Conservation (phyloP, 495 filamentous ascomycete species). For the Penicillium samsonianum region DNA sequence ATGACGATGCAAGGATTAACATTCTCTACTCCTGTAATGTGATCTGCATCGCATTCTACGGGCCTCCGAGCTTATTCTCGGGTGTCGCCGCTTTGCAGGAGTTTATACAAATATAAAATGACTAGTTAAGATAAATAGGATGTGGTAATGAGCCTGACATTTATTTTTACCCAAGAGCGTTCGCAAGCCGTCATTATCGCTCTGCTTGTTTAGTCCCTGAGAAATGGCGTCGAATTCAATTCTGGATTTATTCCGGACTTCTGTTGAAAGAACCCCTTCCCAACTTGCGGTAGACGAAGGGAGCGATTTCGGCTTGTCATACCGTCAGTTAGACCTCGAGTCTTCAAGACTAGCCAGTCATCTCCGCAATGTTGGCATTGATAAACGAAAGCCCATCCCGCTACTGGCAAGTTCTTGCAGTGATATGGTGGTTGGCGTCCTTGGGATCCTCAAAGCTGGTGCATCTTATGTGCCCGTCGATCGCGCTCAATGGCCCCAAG, state of each 20-base stretch:
- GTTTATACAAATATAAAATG: not conserved
- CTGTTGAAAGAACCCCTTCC: not conserved
- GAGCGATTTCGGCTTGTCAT: not conserved
- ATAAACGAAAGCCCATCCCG: not conserved
- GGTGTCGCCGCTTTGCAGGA: not conserved
- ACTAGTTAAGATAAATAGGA: not conserved
- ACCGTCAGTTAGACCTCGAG: not conserved
- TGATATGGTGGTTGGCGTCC: conserved; percentile 19
- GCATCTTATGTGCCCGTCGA: conserved; percentile 34
- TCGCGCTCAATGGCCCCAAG: conserved; percentile 24
- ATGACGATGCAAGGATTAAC: not conserved
- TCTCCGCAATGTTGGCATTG: not conserved
- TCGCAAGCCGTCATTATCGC: not conserved
- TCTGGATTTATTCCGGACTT: not conserved
- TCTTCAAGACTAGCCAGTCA: conserved; percentile 2
- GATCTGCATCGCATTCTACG: not conserved
- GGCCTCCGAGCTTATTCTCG: not conserved
- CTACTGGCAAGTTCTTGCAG: conserved; percentile 7
- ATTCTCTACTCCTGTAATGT: conserved; percentile 1
- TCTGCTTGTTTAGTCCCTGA: not conserved
- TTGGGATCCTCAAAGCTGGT: conserved; percentile 24
- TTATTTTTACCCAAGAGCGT: not conserved
- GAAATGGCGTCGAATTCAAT: not conserved
- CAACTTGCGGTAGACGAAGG: conserved; percentile 5
- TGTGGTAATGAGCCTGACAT: not conserved